A percentile compares a stretch with the other conserved stretches of the same genome.
Conservation (phyloP, 169 alveolate genomes). For the Eimeria mitis region DNA sequence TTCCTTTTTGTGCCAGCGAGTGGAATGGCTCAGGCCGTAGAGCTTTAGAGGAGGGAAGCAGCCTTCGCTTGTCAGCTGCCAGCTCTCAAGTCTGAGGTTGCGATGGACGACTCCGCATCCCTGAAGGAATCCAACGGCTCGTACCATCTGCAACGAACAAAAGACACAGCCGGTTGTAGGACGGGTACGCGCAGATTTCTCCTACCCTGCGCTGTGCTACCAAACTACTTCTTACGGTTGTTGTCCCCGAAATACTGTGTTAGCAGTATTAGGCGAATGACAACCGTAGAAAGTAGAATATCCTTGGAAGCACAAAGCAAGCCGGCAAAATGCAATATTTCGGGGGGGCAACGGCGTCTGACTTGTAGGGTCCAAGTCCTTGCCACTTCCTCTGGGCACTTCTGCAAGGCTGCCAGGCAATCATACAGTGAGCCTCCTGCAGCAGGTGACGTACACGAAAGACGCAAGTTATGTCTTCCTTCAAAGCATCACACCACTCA, state of each 20-base stretch:
- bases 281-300: not conserved
- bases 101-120: constrained; percentile 67
- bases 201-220: not conserved
- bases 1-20: constrained; percentile 73
- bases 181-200: not conserved
- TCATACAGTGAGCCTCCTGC: constrained; percentile 74
- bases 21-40: constrained; percentile 62
- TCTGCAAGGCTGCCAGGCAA: constrained; percentile 38
- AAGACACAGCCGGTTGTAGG: not conserved
- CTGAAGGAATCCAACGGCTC: constrained; percentile 55
- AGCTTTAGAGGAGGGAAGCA: constrained; percentile 37
- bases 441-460: not conserved
- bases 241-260: not conserved
- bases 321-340: not conserved
- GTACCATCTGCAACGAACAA: constrained; percentile 43
- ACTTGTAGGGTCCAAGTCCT: constrained; percentile 46
- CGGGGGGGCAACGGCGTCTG: not conserved
- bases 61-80: constrained; percentile 63
- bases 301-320: not conserved
- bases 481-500: not conserved
- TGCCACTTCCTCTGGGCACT: constrained; percentile 65
- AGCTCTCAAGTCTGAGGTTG: constrained; percentile 56
- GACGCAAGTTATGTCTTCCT: not conserved
- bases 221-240: not conserved
- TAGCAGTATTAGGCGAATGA: not conserved